Conservation (phyloP, 805 yeast species). For the Candida sanyiensis region DNA sequence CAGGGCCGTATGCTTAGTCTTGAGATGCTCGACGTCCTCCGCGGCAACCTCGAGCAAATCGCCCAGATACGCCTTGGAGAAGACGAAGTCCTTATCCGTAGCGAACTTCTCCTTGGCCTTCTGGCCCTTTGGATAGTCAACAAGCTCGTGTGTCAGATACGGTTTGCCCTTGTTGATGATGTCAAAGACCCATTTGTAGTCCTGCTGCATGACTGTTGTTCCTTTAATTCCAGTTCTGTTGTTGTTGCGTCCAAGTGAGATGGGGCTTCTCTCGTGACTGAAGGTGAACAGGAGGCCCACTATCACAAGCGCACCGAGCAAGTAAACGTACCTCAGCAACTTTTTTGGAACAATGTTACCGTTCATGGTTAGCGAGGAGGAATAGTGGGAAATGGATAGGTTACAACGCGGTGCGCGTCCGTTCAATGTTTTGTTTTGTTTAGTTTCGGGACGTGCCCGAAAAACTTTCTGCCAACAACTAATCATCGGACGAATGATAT, state of each 20-base stretch:
- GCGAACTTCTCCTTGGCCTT: constrained; percentile 42
- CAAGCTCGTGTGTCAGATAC: constrained; percentile 33
- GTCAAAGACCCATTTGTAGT: constrained; percentile 23
- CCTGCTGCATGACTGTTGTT: too few species aligned
- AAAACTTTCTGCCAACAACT: too few species aligned
- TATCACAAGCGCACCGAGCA: not conserved
- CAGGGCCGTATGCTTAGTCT: constrained; percentile 33
- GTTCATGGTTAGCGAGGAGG: too few species aligned
- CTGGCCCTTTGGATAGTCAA: constrained; percentile 33
- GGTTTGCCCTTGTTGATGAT: constrained; percentile 32
- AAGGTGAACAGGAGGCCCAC: not conserved
- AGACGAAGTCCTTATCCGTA: constrained; percentile 35
- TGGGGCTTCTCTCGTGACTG: not conserved
- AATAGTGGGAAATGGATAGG: too few species aligned
- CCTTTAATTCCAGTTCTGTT: too few species aligned
- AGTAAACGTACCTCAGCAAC: constrained; percentile 4
- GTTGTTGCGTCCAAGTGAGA: not conserved
- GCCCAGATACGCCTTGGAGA: constrained; percentile 41
- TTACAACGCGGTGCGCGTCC: too few species aligned
- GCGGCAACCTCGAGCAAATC: constrained; percentile 38
- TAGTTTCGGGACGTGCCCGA: too few species aligned
- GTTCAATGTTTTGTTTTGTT: too few species aligned
- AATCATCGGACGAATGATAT: too few species aligned
- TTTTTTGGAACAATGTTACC: constrained; percentile 4
- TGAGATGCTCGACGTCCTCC: constrained; percentile 30